A percentile compares a stretch with the other conserved stretches of the same genome.
Conservation (phyloP, 2,329 filamentous ascomycete genomes). For the Didymosphaeria variabile region DNA sequence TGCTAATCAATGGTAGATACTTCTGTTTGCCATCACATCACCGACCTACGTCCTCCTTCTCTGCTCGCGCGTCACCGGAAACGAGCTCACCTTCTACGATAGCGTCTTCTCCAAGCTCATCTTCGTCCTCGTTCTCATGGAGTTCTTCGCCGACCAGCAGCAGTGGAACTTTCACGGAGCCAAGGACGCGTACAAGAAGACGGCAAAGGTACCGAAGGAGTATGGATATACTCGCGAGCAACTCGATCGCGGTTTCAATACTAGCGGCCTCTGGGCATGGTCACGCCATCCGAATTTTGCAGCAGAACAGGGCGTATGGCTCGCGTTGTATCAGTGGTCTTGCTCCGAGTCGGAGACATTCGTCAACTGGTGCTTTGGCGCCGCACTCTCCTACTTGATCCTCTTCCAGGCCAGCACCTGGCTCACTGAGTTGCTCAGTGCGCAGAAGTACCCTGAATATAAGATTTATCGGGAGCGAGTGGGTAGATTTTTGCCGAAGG, state of each 20-base stretch:
- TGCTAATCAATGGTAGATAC: conserved; percentile 58
- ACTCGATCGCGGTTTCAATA: conserved; percentile 88
- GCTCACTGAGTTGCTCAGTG: conserved; percentile 84
- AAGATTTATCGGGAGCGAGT: conserved; percentile 82
- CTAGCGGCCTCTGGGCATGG: conserved; percentile 84
- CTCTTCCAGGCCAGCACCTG: conserved; percentile 91
- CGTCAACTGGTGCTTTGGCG: conserved; percentile 81
- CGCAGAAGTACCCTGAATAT: conserved; percentile 89
- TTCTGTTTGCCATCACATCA: conserved; percentile 80
- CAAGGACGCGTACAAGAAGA: conserved; percentile 77
- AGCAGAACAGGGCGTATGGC: conserved; percentile 91
- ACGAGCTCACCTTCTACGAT: conserved; percentile 63
- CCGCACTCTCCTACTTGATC: conserved; percentile 73
- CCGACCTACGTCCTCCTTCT: conserved; percentile 88
- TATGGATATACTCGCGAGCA: conserved; percentile 74
- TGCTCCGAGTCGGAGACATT: conserved; percentile 75
- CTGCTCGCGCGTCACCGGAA: conserved; percentile 68
- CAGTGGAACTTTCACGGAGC: conserved; percentile 91
- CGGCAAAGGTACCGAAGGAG: conserved; percentile 71
- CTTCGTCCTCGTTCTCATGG: conserved; percentile 67
- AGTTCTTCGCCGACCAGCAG: conserved; percentile 88
- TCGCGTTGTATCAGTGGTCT: conserved; percentile 86
- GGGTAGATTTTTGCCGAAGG: conserved; percentile 79
- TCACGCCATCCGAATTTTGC: conserved; percentile 95
- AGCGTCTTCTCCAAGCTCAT: conserved; percentile 64